These are phyloP conservation scores for Naegleria lovaniensis DNA, from an alignment of 208 protist genomes.

Conservation along the genomic window DNA sequence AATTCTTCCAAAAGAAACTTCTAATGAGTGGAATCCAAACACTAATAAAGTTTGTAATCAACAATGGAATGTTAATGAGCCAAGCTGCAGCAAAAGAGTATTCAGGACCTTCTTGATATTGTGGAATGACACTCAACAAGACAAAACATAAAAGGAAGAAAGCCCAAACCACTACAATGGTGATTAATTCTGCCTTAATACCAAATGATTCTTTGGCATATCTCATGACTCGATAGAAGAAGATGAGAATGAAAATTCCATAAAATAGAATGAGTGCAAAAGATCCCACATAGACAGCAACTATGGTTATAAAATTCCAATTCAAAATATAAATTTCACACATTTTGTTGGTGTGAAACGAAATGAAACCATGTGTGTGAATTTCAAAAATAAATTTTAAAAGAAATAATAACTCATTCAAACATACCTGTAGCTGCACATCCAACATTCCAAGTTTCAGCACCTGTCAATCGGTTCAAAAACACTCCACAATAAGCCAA, in stretches of 20 bases:
- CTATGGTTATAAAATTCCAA: no score
- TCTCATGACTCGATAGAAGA: background rate
- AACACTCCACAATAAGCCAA: background rate
- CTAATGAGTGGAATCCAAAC: background rate
- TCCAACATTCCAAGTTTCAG: background rate
- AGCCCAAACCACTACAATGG: background rate
- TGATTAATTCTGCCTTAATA: background rate
- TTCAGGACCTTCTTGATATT: background rate
- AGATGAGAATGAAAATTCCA: background rate
- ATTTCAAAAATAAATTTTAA: no score
- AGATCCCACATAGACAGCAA: background rate
- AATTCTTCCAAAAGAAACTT: background rate
- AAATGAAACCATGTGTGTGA: no score
- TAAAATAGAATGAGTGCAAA: background rate
- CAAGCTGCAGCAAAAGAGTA: background rate
- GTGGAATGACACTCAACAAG: background rate
- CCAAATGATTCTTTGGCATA: background rate
- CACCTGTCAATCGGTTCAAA: background rate
- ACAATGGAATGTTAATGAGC: background rate
- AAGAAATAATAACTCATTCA: no score
- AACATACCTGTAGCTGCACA: background rate
- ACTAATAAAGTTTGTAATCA: background rate
- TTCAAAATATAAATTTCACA: no score
- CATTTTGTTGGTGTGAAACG: no score
- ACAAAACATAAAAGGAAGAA: background rate